Base-by-base conservation (phyloP, 148 eudicot genomes). In the Talinum fruticosum region DNA sequence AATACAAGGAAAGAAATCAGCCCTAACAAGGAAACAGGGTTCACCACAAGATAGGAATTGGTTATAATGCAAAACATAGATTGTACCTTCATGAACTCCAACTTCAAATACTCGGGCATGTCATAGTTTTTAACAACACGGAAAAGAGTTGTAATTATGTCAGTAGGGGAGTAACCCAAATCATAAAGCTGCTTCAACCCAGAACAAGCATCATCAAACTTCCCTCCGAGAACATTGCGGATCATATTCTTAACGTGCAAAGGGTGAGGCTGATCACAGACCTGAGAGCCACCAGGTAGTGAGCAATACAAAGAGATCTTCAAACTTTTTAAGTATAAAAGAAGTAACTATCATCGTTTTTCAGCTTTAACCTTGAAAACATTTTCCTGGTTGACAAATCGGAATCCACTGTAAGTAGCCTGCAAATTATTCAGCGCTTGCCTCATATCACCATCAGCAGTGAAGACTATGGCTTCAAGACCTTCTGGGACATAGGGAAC, bases 361-460 rank as follows among this genome's bases (percentile, higher is more conserved):
- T 47, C 12, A 57, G 75, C 29, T 44, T 24, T 77, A 70, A 93
- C 97, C 99, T 96, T 96, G 82, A 96, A 96, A 72, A 96, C 99
- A 83, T 96, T 96, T 85, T 93, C 97, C 83, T 91, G 99, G 89
- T 91, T 96, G 82, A 93, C 96, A 74, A 93, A 96, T n/a, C 91
- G 93, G 78, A 96, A 96, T 37, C 97, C 99, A 82, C 89, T 93
- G 84, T 70, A 84, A 71, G 99, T 96, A 71, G 99, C 99, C 82
- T 96, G 97, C 88, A 91, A 82, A 77, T 96, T 96, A 76, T 96
- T 96, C 85, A 96, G 83, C 44, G 97, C 99, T 83, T 96, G 99
- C 79, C 99, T 88, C 99, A 96, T 96, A 75, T 96, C 99, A 62
- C 99, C 99, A 87, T 96, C 97, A 83, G 99, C 97, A 78, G 97